phyloP scores from a whole-genome alignment of 352 stramenopile species.

The Phytopythium cucurbitacearum region DNA sequence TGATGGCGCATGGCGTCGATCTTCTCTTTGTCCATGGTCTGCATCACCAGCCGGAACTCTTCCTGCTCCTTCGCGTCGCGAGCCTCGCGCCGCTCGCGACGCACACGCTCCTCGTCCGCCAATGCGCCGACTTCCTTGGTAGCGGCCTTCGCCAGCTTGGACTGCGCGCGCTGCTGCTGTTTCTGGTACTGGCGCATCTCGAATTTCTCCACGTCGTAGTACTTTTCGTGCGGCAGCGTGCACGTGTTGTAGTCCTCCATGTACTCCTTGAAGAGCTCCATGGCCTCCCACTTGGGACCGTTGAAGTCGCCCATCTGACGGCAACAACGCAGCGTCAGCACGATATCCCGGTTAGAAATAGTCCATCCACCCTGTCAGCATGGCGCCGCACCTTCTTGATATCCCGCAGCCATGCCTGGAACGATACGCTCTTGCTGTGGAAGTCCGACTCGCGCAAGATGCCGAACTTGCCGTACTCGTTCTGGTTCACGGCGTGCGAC shows the following conservation, averaged over 20 bases:
- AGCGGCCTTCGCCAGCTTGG: slow-evolving; percentile 19
- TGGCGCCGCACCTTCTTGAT: slow-evolving; percentile 83
- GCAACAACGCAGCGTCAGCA: background rate
- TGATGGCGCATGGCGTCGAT: slow-evolving; percentile 85
- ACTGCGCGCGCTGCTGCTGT: slow-evolving; percentile 46
- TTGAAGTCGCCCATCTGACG: slow-evolving; percentile 72
- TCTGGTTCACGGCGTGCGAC: slow-evolving; percentile 79
- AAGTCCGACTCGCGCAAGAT: slow-evolving; percentile 93
- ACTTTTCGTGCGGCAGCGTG: slow-evolving; percentile 95
- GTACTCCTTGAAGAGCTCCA: slow-evolving; percentile 91
- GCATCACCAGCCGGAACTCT: slow-evolving; percentile 71
- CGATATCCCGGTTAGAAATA: too few species aligned
- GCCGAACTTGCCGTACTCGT: slow-evolving; percentile 96
- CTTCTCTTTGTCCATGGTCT: slow-evolving; percentile 84
- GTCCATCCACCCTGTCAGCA: background rate
- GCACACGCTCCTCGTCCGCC: slow-evolving; percentile 62
- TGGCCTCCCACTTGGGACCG: slow-evolving; percentile 82
- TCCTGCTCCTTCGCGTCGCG: slow-evolving; percentile 61
- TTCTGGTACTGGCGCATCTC: slow-evolving; percentile 94
- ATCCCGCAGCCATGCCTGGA: slow-evolving; percentile 93
- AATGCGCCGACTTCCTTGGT: slow-evolving; percentile 16
- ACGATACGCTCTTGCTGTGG: slow-evolving; percentile 88
- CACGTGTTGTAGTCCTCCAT: slow-evolving; percentile 98
- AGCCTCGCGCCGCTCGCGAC: slow-evolving; percentile 46
- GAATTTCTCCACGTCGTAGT: slow-evolving; percentile 98